A percentile compares a stretch with the other conserved stretches of the same genome.
phyloP scores from a whole-genome alignment of 257 asterid genomes.

The Oldenlandia corymbosa region DNA sequence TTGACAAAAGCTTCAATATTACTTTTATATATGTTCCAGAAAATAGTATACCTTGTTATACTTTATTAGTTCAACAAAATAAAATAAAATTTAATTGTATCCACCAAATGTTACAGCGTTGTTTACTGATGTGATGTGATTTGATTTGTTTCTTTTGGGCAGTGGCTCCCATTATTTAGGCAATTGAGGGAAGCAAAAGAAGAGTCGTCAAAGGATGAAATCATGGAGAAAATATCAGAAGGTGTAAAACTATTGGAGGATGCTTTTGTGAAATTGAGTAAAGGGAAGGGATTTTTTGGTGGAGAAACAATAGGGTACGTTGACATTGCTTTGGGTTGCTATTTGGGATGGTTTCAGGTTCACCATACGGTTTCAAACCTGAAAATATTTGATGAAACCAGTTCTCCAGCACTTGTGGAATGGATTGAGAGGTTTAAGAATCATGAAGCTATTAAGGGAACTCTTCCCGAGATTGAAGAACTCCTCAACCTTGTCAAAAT shows the following conservation, averaged over 20 bases:
- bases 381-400: no score
- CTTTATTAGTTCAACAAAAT: no score
- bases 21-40: no score
- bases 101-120: no score
- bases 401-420: slow-evolving; percentile 15
- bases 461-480: slow-evolving; percentile 14
- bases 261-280: slow-evolving; percentile 26
- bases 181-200: slow-evolving; percentile 12
- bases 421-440: slow-evolving; percentile 33
- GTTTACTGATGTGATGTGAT: no score
- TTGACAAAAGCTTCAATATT: no score
- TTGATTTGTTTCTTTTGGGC: background rate
- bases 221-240: slow-evolving; percentile 15
- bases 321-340: slow-evolving; percentile 44
- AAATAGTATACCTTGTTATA: no score
- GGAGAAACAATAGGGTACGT: slow-evolving; percentile 39
- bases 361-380: slow-evolving; percentile 30
- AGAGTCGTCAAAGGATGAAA: slow-evolving; percentile 12
- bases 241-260: slow-evolving; percentile 29
- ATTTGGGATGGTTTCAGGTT: slow-evolving; percentile 34
- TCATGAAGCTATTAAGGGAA: slow-evolving; percentile 22
- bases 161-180: slow-evolving; percentile 30
- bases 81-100: no score
- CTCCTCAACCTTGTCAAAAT: slow-evolving; percentile 15
- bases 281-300: slow-evolving; percentile 38